phyloP scores from a whole-genome alignment of 352 stramenopile species.

The Plasmopara halstedii region DNA sequence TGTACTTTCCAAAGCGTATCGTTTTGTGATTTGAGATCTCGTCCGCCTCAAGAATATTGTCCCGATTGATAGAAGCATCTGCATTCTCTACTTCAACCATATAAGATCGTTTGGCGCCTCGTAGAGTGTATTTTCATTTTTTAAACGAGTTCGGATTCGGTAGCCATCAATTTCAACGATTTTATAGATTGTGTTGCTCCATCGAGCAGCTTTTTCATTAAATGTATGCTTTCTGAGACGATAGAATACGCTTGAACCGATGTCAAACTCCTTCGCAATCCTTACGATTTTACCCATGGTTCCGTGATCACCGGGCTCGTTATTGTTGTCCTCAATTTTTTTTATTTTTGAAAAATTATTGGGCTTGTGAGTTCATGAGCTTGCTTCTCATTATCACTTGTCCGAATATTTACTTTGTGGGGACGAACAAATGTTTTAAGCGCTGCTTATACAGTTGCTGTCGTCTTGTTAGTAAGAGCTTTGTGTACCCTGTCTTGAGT shows the following conservation, averaged over 20 bases:
- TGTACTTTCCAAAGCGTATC: background rate
- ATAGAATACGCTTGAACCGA: conserved; percentile 6
- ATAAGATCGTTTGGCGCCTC: conserved; percentile 17
- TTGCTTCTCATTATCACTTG: conserved; percentile 29
- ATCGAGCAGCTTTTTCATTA: conserved; percentile 18
- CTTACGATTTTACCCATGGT: conserved; percentile 38
- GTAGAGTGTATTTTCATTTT: conserved; percentile 24
- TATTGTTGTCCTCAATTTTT: conserved; percentile 33
- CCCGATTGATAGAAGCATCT: conserved; percentile 7
- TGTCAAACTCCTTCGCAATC: conserved; percentile 9
- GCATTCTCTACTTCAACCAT: conserved; percentile 11
- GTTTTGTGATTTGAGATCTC: conserved; percentile 12
- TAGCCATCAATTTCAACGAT: conserved; percentile 22
- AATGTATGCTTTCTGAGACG: conserved; percentile 18
- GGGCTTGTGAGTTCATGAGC: conserved; percentile 26
- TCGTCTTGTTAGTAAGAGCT: background rate
- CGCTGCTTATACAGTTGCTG: background rate
- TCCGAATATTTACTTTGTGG: conserved; percentile 22
- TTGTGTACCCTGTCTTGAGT: background rate
- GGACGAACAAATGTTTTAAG: conserved; percentile 1
- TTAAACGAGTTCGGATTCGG: conserved; percentile 15
- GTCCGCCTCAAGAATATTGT: conserved; percentile 14
- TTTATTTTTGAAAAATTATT: conserved; percentile 21
- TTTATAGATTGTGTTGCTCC: conserved; percentile 12
- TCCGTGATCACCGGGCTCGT: conserved; percentile 27